Base-by-base conservation (phyloP, 495 filamentous ascomycete genomes). In the Echria macrotheca region DNA sequence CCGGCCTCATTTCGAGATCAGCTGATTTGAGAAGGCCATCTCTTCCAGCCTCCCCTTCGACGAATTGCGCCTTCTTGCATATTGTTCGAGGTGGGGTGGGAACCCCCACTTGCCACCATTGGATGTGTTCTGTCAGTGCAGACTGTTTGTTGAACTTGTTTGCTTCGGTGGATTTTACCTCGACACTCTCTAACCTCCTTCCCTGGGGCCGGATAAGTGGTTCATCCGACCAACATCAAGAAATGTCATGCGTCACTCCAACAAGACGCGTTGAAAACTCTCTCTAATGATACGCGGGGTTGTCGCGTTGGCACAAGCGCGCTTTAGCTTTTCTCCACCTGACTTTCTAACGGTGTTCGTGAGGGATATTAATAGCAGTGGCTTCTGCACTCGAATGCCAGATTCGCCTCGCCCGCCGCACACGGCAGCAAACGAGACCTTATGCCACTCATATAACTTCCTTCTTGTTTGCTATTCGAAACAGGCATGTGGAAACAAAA, bases 351-450 rank as follows among this genome's bases (percentile, higher is more conserved):
- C 10, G 25, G 44, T 8, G 29, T 42, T 22, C 46, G 41, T 45
- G 47, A 28, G 42, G 45, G 53, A 55, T 55, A 55, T 55, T 55
- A 47, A 55, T 55, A 55, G 53, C 28, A 41, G 47, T 41, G 31
- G 25, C 24, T 25, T 46, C 25, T 36, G 41, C 41, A 21, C 23
- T 33, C 42, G 41, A 28, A 11, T 23, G 26, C 36, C 29, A 9
- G 36, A 29, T 54, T 47, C 35, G 42, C 36, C 39, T 32, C 44
- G 4, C 32, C 18, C 28, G 28, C 46, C 46, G 46, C 46, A 48
- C 46, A 48, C 46, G 46, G 46, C 18, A 36, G 22, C 32, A 32
- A 8, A 38, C 25, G 23, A 38, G 11, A n/a, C 2, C 28, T 17
- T 25, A 31, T 37, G 46, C 15, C 24, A 1, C 26, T 37, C 29